A percentile compares a stretch with the other conserved stretches of the same genome.
phyloP scores from a whole-genome alignment of 768 basidiomycete species.

The Psilocybe sp. region DNA sequence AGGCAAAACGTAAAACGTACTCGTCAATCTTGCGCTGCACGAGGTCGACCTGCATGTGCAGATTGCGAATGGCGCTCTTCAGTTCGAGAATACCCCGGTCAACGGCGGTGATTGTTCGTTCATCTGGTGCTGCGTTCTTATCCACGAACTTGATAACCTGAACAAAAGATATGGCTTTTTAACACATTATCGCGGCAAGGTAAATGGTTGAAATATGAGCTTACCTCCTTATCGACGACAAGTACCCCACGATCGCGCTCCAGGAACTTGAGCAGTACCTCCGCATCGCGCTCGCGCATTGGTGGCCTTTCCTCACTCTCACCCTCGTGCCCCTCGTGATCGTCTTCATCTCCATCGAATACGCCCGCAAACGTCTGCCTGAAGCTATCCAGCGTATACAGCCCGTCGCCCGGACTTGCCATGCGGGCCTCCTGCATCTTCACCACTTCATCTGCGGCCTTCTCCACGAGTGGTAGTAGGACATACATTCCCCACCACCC shows the following conservation, averaged over 20 bases:
- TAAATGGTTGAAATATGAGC: neutral
- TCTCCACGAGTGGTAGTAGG: slow-evolving; percentile 59
- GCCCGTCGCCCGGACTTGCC: slow-evolving; percentile 51
- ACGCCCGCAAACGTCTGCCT: slow-evolving; percentile 51
- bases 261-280: slow-evolving; percentile 72
- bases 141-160: slow-evolving; percentile 84
- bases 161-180: neutral
- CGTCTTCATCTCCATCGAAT: slow-evolving; percentile 26
- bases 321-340: slow-evolving; percentile 10
- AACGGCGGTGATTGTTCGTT: slow-evolving; percentile 64
- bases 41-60: slow-evolving; percentile 66
- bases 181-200: neutral
- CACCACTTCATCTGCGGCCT: slow-evolving; percentile 58
- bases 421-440: slow-evolving; percentile 38
- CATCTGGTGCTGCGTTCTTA: slow-evolving; percentile 27
- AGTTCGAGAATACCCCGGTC: slow-evolving; percentile 84
- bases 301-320: neutral
- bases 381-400: slow-evolving; percentile 66
- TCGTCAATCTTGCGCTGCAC: slow-evolving; percentile 71
- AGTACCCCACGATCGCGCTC: slow-evolving; percentile 70
- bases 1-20: slow-evolving; percentile 36
- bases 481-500: slow-evolving; percentile 73
- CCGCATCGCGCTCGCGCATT: slow-evolving; percentile 62
- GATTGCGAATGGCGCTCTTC: slow-evolving; percentile 61
- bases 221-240: slow-evolving; percentile 65